Evolutionary conservation across 768 basidiomycete genomes (phyloP).

Genomic region (Termitomyces sp.): DNA sequence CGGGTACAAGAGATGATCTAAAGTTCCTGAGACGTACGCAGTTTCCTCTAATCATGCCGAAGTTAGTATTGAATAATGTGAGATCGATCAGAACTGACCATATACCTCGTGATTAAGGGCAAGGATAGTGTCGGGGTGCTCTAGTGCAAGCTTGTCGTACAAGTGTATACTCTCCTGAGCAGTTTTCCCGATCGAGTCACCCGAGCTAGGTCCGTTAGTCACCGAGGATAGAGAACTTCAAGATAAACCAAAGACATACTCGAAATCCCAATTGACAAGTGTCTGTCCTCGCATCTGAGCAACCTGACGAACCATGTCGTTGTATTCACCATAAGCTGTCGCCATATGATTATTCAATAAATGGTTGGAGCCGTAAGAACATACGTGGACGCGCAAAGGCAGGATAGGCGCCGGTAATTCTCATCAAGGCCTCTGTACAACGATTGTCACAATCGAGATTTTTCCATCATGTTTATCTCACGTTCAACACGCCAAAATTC

Average conservation of each 20-base stretch:
- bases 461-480: constrained; percentile 10
- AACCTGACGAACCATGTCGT: constrained; percentile 30
- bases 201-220: constrained; percentile 16
- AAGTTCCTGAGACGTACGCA: background rate
- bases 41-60: background rate
- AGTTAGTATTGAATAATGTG: background rate
- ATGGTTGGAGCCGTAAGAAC: background rate
- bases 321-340: constrained; percentile 39
- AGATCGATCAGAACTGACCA: constrained; percentile 12
- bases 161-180: constrained; percentile 16
- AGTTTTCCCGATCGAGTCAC: constrained; percentile 25
- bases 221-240: background rate
- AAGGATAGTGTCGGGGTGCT: constrained; percentile 25
- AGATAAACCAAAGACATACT: constrained; percentile 20
- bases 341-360: background rate
- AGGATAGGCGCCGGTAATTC: constrained; percentile 33
- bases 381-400: constrained; percentile 39
- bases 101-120: constrained; percentile 33
- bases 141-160: constrained; percentile 19
- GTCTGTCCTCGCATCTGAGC: constrained; percentile 27
- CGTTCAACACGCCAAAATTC: constrained; percentile 35
- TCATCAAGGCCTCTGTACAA: constrained; percentile 31
- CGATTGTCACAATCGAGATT: no score
- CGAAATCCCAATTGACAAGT: constrained; percentile 36
- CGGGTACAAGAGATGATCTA: no score